Percentiles rank a stretch among this genome's conserved stretches.
phyloP scores from a whole-genome alignment of 2,329 filamentous ascomycete species.

The Bipolaris gigantea region DNA sequence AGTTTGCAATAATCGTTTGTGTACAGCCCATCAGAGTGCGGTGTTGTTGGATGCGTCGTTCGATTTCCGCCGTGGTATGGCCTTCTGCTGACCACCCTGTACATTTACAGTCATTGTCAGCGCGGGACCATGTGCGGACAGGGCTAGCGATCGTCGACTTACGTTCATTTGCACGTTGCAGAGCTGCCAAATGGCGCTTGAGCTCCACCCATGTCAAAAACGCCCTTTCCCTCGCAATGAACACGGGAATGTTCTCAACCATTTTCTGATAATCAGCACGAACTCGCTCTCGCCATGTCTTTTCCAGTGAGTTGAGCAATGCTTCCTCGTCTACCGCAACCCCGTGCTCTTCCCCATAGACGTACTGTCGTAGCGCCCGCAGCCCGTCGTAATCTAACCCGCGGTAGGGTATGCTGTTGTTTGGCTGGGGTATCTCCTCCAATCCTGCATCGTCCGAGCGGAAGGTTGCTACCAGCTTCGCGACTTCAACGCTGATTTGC shows the following conservation, averaged over 20 bases:
- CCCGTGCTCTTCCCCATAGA: conserved; percentile 33
- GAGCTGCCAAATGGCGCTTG: conserved; percentile 38
- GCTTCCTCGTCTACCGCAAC: conserved; percentile 33
- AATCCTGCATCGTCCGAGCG: conserved; percentile 23
- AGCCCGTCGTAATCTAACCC: conserved; percentile 37
- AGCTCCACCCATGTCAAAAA: conserved; percentile 43
- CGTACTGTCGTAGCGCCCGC: conserved; percentile 35
- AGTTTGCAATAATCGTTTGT: conserved; percentile 37
- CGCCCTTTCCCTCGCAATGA: conserved; percentile 39
- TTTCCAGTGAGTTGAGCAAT: conserved; percentile 36
- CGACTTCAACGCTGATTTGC: conserved; percentile 33
- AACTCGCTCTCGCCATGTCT: conserved; percentile 36
- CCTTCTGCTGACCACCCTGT: conserved; percentile 39
- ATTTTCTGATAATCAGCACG: conserved; percentile 32
- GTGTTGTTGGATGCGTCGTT: conserved; percentile 39
- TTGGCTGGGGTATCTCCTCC: conserved; percentile 26
- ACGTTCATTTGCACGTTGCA: conserved; percentile 39
- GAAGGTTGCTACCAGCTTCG: conserved; percentile 34
- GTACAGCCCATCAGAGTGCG: conserved; percentile 39
- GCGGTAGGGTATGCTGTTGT: conserved; percentile 26
- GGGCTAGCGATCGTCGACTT: conserved; percentile 11
- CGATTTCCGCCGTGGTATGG: conserved; percentile 32
- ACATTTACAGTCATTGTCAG: conserved; percentile 4
- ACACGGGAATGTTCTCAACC: conserved; percentile 31
- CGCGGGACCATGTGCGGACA: conserved; percentile 3